Conservation (phyloP, 441 rosid species). For the Erodium chrysanthum region DNA sequence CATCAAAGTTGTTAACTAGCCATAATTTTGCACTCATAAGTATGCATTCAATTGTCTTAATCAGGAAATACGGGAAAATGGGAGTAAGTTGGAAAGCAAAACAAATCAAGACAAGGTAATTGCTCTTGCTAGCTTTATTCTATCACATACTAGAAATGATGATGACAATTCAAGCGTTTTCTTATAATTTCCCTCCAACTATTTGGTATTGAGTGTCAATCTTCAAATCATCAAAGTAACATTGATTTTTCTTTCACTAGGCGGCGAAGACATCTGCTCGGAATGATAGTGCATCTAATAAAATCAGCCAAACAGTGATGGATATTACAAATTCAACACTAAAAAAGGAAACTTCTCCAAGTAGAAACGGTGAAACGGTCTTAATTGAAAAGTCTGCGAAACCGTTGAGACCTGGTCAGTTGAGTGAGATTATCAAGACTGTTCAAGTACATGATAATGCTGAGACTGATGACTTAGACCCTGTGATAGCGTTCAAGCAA, state of each 20-base stretch:
- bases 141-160: not conserved
- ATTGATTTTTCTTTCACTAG: constrained; percentile 22
- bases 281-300: constrained; percentile 21
- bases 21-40: not conserved
- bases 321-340: constrained; percentile 19
- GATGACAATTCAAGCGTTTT: no score
- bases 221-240: constrained; percentile 11
- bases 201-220: not conserved
- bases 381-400: constrained; percentile 21
- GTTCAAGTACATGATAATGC: constrained; percentile 15
- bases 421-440: constrained; percentile 15
- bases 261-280: constrained; percentile 16
- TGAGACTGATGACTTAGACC: constrained; percentile 20
- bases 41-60: not conserved
- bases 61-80: not conserved
- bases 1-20: not conserved
- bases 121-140: not conserved
- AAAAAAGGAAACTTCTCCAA: constrained; percentile 23
- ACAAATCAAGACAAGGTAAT: constrained; percentile 1
- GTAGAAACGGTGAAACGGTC: constrained; percentile 10
- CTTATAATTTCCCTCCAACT: no score
- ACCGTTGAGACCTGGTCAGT: constrained; percentile 17
- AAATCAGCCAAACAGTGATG: constrained; percentile 25
- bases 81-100: constrained; percentile 1
- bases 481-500: constrained; percentile 19